A percentile compares a stretch with the other conserved stretches of the same genome.
These are phyloP conservation scores for Hirschfeldia incana DNA, from an alignment of 345 rosid genomes.

Conservation along the genomic window DNA sequence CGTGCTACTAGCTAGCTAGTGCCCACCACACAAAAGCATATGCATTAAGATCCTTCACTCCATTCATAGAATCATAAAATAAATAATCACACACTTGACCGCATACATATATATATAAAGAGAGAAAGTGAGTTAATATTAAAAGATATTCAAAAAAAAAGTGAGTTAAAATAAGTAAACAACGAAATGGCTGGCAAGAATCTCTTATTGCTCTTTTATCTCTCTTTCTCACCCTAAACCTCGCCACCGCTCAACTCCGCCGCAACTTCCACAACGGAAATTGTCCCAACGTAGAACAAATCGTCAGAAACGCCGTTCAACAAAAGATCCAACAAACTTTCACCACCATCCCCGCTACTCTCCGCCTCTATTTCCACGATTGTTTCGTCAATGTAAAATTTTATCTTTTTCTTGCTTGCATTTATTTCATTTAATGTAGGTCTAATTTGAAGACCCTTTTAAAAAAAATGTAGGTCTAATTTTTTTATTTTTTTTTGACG, in stretches of 20 bases:
- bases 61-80: conserved; percentile 3
- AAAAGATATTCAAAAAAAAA: too few species aligned
- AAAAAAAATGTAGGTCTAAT: too few species aligned
- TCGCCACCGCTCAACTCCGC: conserved; percentile 57
- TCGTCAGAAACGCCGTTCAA: conserved; percentile 57
- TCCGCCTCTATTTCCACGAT: conserved; percentile 85
- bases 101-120: not conserved
- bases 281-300: conserved; percentile 75
- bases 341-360: conserved; percentile 70
- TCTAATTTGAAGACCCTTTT: too few species aligned
- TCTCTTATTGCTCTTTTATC: conserved; percentile 23
- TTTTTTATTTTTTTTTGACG: conserved; percentile 4
- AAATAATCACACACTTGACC: not conserved
- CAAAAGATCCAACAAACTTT: conserved; percentile 61
- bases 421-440: not conserved
- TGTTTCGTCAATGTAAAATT: conserved; percentile 65
- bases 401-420: not conserved
- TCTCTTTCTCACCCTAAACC: conserved; percentile 16
- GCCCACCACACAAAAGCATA: conserved; percentile 19
- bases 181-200: conserved; percentile 12
- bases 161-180: not conserved
- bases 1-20: not conserved
- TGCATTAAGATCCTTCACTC: not conserved
- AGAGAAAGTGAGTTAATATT: not conserved
- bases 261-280: conserved; percentile 57